Base-by-base conservation (phyloP, 2,329 filamentous ascomycete species). In the Akanthomyces muscarius region DNA sequence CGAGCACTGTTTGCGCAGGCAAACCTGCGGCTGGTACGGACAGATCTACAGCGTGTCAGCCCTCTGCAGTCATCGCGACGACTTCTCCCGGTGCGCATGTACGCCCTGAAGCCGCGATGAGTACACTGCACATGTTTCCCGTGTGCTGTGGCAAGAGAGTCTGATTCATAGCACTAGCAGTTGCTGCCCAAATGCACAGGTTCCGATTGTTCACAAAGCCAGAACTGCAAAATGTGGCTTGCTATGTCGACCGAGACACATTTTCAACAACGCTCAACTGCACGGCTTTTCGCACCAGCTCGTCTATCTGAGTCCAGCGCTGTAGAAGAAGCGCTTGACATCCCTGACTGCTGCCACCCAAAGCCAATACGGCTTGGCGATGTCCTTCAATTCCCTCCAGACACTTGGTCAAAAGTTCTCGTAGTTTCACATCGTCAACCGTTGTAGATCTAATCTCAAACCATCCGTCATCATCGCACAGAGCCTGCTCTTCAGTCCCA, bases 81-180 rank as follows among this genome's bases (percentile, higher is more conserved):
- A 5, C 73, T 96, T 38, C 88, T 88, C 68, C 89, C 91, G 0
- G 89, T 97, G 25, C 84, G 86, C 69, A 89, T 89, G 73, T 97
- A 92, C 76, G 92, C 91, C 1, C 75, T 97, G 68, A 86, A 84
- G 68, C 58, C 48, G 14, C 58, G 16, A 53, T 44, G 51, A 7
- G 23, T 13, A 28, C 6, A 6, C 6, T 0, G 14, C 14, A 16
- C 23, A 28, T 4, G 5, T 21, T 14, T 7, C 13, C 11, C 10
- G 38, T 16, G 14, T 41, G 38, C 13, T 2, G 38, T 41, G 13
- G 38, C 10, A 36, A 16, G 14, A 41, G 14, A 25, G 7, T 52
- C 7, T 14, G 30, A 7, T 36, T 36, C 50, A 36, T 33, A 23
- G 28, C 0, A 10, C 45, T 47, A 25, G 14, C 44, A 47, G 21